These are phyloP conservation scores for Calendula officinalis DNA, from an alignment of 129 eudicot species.

Conservation along the genomic window DNA sequence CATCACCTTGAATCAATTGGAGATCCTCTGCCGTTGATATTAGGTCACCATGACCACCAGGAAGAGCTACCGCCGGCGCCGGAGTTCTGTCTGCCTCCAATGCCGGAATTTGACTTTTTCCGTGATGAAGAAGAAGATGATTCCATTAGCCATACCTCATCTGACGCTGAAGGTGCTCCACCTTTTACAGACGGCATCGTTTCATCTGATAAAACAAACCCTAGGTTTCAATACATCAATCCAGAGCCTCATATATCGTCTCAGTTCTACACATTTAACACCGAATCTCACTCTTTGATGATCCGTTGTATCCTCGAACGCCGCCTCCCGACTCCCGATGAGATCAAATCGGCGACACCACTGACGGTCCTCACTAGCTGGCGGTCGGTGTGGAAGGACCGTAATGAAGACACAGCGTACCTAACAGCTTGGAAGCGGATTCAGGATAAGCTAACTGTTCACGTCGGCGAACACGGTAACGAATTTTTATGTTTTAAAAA, in stretches of 20 bases:
- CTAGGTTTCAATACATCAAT: conserved; percentile 32
- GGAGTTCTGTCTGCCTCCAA: conserved; percentile 37
- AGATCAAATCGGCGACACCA: conserved; percentile 62
- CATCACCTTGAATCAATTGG: conserved; percentile 41
- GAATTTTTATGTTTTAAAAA: conserved; percentile 64
- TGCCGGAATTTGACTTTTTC: conserved; percentile 43
- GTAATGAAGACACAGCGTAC: conserved; percentile 82
- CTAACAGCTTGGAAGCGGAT: conserved; percentile 88
- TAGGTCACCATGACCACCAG: conserved; percentile 19
- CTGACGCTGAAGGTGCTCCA: conserved; percentile 44
- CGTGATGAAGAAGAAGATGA: conserved; percentile 56
- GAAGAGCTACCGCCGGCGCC: conserved; percentile 20
- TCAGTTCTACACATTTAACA: conserved; percentile 80
- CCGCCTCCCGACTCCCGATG: conserved; percentile 62
- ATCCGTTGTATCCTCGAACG: conserved; percentile 48
- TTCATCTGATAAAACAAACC: conserved; percentile 29
- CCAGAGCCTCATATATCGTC: conserved; percentile 72
- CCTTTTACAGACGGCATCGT: neutral
- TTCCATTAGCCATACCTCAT: conserved; percentile 47
- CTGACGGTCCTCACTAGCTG: conserved; percentile 58
- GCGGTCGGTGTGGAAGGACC: conserved; percentile 88
- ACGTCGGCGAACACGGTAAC: conserved; percentile 39
- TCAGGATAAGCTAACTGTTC: conserved; percentile 72
- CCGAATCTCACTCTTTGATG: conserved; percentile 71
- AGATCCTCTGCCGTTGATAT: conserved; percentile 35